A percentile compares a stretch with the other conserved stretches of the same genome.
Conservation (phyloP, 1,284 basidiomycete genomes). For the Papiliotrema flavescens region DNA sequence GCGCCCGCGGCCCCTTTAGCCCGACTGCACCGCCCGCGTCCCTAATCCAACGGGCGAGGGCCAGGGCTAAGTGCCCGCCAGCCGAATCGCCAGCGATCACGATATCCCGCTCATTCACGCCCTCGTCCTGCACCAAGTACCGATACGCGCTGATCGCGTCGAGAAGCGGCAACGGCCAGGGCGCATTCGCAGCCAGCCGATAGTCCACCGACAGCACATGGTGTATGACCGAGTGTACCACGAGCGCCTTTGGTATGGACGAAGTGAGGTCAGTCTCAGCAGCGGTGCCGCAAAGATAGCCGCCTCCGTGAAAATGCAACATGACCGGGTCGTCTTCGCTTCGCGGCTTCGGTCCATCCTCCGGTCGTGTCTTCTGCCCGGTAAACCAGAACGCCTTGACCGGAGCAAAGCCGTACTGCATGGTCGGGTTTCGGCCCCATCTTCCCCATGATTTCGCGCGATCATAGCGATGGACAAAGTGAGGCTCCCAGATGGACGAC, state of each 20-base stretch:
- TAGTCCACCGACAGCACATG: conserved; percentile 43
- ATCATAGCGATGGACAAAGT: conserved; percentile 24
- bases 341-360: conserved; percentile 5
- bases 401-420: conserved; percentile 26
- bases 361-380: conserved; percentile 25
- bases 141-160: conserved; percentile 62
- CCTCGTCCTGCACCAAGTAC: conserved; percentile 55
- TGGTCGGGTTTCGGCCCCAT: conserved; percentile 22
- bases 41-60: conserved; percentile 40
- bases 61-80: conserved; percentile 65
- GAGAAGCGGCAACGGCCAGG: conserved; percentile 63
- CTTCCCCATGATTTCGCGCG: conserved; percentile 18
- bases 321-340: conserved; percentile 33
- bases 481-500: conserved; percentile 27
- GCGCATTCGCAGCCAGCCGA: conserved; percentile 31
- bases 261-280: conserved; percentile 39
- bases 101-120: conserved; percentile 57
- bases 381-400: conserved; percentile 43
- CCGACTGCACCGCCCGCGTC: conserved; percentile 30
- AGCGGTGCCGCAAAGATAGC: conserved; percentile 41
- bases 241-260: conserved; percentile 33
- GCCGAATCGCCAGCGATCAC: conserved; percentile 66
- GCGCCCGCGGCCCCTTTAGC: conserved; percentile 49
- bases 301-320: conserved; percentile 42
- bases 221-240: conserved; percentile 36